Evolutionary conservation across 768 basidiomycete genomes (phyloP).

Genomic region (Basidioascus undulatus): DNA sequence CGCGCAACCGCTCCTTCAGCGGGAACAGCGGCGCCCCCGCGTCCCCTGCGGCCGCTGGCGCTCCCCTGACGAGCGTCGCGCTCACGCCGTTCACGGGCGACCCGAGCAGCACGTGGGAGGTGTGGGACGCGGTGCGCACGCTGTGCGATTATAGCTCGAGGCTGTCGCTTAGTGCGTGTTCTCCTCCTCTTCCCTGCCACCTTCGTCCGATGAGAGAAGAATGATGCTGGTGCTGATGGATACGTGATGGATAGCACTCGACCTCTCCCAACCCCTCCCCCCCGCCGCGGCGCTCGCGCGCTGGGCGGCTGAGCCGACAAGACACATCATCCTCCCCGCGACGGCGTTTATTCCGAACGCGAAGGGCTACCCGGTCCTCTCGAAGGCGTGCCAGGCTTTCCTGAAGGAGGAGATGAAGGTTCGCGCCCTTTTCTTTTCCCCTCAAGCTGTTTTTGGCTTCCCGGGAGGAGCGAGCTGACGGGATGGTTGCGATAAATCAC

Average conservation of each 20-base stretch:
- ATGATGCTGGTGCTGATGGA: constrained; percentile 2
- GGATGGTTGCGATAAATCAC: constrained; percentile 4
- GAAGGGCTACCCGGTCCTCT: constrained; percentile 89
- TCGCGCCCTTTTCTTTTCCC: constrained; percentile 14
- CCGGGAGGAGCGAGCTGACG: background rate
- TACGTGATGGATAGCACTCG: constrained; percentile 36
- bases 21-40: background rate
- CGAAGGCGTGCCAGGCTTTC: constrained; percentile 77
- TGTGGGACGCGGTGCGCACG: constrained; percentile 86
- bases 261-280: constrained; percentile 71
- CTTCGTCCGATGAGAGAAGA: background rate
- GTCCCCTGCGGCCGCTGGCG: background rate
- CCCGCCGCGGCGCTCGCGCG: constrained; percentile 49
- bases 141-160: no score
- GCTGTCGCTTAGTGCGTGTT: constrained; percentile 38
- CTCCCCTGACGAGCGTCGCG: no score
- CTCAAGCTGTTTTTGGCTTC: background rate
- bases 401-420: constrained; percentile 73
- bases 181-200: background rate
- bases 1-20: constrained; percentile 15
- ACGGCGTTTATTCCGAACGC: constrained; percentile 82
- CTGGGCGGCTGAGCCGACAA: constrained; percentile 86
- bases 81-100: constrained; percentile 6
- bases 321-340: constrained; percentile 65
- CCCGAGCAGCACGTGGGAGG: constrained; percentile 46